phyloP scores from a whole-genome alignment of 257 asterid genomes.

The Plantago major region DNA sequence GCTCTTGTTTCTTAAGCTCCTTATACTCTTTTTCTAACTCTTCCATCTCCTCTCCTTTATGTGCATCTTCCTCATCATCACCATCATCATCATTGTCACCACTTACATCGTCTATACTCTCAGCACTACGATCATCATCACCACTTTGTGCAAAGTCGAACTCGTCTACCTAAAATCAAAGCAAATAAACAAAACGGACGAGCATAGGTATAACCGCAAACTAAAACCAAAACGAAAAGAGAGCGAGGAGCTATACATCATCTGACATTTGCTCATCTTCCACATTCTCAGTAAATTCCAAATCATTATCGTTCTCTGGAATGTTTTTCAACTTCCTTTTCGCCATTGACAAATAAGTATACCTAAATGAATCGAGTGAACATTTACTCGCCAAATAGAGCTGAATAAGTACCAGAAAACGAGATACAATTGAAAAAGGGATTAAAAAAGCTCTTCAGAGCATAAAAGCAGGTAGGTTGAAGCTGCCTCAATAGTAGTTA shows the following conservation, averaged over 20 bases:
- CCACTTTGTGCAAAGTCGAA: not conserved
- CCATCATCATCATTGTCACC: slow-evolving; percentile 12
- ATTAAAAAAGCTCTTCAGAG: too few species aligned
- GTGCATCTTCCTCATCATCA: slow-evolving; percentile 27
- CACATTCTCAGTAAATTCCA: slow-evolving; percentile 35
- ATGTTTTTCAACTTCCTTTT: slow-evolving; percentile 38
- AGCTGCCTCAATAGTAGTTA: too few species aligned
- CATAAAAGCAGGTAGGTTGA: too few species aligned
- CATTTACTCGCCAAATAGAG: too few species aligned
- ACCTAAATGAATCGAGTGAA: too few species aligned
- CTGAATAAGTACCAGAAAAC: too few species aligned
- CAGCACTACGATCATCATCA: slow-evolving; percentile 20
- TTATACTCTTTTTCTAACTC: slow-evolving; percentile 67
- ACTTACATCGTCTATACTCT: slow-evolving; percentile 17
- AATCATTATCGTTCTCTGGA: slow-evolving; percentile 44
- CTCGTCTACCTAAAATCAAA: slow-evolving; percentile 19
- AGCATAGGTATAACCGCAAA: not conserved
- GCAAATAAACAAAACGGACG: slow-evolving; percentile 6
- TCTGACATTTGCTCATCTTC: slow-evolving; percentile 16
- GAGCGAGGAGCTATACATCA: not conserved
- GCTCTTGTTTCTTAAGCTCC: slow-evolving; percentile 62
- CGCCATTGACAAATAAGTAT: slow-evolving; percentile 23
- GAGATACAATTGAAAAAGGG: too few species aligned
- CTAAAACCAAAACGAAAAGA: too few species aligned
- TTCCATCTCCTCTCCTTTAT: slow-evolving; percentile 55